Percentiles rank a stretch among this genome's conserved stretches.
Evolutionary conservation across 1,139 yeast genomes (phyloP).

Genomic region (Scheffersomyces illinoinensis): DNA sequence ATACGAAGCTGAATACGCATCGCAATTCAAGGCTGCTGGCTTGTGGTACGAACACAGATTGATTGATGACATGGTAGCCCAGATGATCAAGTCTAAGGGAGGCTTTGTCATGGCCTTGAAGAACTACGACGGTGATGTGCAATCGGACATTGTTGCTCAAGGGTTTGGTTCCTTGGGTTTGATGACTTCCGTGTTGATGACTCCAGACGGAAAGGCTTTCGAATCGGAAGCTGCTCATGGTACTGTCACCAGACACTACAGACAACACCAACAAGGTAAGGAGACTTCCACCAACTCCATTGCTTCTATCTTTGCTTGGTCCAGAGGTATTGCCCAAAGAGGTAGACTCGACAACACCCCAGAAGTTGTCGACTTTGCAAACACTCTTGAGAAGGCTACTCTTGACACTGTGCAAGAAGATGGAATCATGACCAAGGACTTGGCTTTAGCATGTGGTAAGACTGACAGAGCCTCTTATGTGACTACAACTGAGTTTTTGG

Average conservation of each 20-base stretch:
- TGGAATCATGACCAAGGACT: constrained; percentile 92
- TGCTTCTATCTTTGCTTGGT: constrained; percentile 98
- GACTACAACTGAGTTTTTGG: constrained; percentile 87
- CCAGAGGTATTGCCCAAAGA: constrained; percentile 88
- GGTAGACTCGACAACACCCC: constrained; percentile 87
- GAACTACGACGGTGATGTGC: constrained; percentile 97
- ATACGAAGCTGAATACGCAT: constrained; percentile 69
- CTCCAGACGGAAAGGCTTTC: constrained; percentile 94
- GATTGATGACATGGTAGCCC: constrained; percentile 98
- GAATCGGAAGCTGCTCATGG: constrained; percentile 98
- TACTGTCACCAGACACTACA: constrained; percentile 93
- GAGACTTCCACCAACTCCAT: constrained; percentile 98
- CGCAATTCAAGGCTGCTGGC: constrained; percentile 69
- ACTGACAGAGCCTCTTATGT: constrained; percentile 80
- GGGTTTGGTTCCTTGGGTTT: constrained; percentile 96
- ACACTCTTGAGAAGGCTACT: constrained; percentile 76
- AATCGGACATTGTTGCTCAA: constrained; percentile 95
- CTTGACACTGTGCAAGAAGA: constrained; percentile 83
- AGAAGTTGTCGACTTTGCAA: constrained; percentile 77
- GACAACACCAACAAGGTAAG: constrained; percentile 93
- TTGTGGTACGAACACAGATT: constrained; percentile 96
- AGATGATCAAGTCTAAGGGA: constrained; percentile 93
- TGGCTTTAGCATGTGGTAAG: constrained; percentile 85
- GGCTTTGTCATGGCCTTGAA: constrained; percentile 94
- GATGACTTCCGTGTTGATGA: constrained; percentile 91